These are phyloP conservation scores for Esteya vermicola DNA, from an alignment of 2,329 filamentous ascomycete species.

Conservation along the genomic window DNA sequence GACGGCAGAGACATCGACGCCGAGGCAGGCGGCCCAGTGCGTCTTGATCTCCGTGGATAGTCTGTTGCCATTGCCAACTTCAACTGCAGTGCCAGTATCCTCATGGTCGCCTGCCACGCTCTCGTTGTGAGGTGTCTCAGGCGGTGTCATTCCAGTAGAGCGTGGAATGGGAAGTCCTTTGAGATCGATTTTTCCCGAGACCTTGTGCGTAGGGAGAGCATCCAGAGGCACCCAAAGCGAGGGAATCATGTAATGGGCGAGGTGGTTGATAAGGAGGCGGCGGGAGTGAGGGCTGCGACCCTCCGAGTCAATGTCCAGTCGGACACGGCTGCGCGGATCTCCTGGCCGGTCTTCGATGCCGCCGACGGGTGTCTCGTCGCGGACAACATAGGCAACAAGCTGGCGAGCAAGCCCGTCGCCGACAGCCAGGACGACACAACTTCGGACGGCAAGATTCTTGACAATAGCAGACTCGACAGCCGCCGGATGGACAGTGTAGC, in stretches of 20 bases:
- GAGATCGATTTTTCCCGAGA: conserved; percentile 66
- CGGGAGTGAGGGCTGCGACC: conserved; percentile 59
- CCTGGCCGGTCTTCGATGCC: conserved; percentile 1
- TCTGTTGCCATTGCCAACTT: conserved; percentile 33
- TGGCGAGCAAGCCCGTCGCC: conserved; percentile 65
- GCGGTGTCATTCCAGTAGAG: conserved; percentile 18
- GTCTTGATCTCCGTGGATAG: conserved; percentile 52
- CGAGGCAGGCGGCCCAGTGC: conserved; percentile 58
- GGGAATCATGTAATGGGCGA: conserved; percentile 77
- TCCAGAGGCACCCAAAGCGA: conserved; percentile 62
- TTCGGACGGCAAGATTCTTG: conserved; percentile 53
- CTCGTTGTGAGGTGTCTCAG: conserved; percentile 19
- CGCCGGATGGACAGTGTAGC: conserved; percentile 63
- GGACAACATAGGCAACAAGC: conserved; percentile 63
- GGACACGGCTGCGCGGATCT: conserved; percentile 33
- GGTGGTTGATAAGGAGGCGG: conserved; percentile 45
- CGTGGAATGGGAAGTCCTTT: conserved; percentile 56
- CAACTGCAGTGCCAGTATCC: no score
- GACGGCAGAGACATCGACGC: conserved; percentile 46
- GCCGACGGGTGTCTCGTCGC: conserved; percentile 41
- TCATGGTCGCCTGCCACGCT: not conserved
- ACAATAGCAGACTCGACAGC: conserved; percentile 63
- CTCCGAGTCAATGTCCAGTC: conserved; percentile 52
- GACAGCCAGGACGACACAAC: conserved; percentile 58
- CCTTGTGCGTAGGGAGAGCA: conserved; percentile 57